Conservation (phyloP, 129 eudicot genomes). For the carrot (Daucus carota) region DNA sequence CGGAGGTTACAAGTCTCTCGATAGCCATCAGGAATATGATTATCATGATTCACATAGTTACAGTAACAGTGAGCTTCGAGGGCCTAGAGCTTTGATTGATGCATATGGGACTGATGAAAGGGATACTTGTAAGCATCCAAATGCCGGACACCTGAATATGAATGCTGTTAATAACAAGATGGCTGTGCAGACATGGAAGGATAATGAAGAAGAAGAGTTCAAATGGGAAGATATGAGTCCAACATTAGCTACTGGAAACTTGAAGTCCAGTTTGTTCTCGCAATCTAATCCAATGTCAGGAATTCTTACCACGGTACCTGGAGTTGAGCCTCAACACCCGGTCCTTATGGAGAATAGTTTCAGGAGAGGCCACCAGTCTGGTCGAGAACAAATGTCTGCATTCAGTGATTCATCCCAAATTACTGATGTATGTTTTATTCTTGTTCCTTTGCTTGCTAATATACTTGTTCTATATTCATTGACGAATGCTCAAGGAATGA, state of each 20-base stretch:
- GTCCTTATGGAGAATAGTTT: constrained; percentile 30
- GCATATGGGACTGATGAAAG: constrained; percentile 92
- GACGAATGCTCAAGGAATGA: neutral
- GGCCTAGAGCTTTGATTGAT: constrained; percentile 89
- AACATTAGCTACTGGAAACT: constrained; percentile 41
- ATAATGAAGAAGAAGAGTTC: constrained; percentile 92
- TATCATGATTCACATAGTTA: constrained; percentile 18
- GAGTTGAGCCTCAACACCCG: constrained; percentile 26
- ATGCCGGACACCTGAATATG: constrained; percentile 9
- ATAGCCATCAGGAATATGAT: constrained; percentile 20
- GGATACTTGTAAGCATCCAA: constrained; percentile 30
- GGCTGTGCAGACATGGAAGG: constrained; percentile 58
- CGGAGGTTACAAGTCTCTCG: constrained; percentile 27
- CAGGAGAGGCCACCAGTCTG: constrained; percentile 42
- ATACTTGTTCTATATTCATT: neutral
- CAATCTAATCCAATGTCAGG: constrained; percentile 28
- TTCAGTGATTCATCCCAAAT: constrained; percentile 18
- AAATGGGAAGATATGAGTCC: constrained; percentile 94
- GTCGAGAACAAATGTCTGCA: constrained; percentile 26
- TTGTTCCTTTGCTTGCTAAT: neutral
- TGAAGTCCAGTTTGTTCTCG: constrained; percentile 23
- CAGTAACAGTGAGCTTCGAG: constrained; percentile 41
- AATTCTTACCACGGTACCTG: constrained; percentile 27
- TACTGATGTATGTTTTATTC: constrained; percentile 33
- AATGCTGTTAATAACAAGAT: constrained; percentile 35